Conservation (phyloP, 1,284 basidiomycete species). For the Marasmius oreades region DNA sequence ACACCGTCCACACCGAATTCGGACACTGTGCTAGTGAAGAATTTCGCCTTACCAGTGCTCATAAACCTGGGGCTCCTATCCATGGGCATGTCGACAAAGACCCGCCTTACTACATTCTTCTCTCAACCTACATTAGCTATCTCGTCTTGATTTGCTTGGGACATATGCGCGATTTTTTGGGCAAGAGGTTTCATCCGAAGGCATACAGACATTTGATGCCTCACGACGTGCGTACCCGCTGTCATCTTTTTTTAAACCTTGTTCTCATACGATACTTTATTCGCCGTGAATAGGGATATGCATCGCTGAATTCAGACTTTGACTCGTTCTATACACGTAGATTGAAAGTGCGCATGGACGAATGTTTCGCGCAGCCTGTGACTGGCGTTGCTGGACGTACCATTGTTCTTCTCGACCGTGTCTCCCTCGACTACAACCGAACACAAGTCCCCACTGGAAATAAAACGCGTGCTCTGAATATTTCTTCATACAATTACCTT, state of each 20-base stretch:
- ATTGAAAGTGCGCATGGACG: slow-evolving; percentile 91
- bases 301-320: slow-evolving; percentile 96
- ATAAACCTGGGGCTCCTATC: slow-evolving; percentile 48
- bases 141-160: slow-evolving; percentile 87
- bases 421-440: slow-evolving; percentile 79
- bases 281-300: slow-evolving; percentile 71
- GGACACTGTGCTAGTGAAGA: slow-evolving; percentile 76
- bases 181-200: slow-evolving; percentile 76
- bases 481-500: slow-evolving; percentile 99
- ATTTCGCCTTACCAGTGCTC: slow-evolving; percentile 66
- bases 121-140: slow-evolving; percentile 92
- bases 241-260: slow-evolving; percentile 12
- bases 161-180: slow-evolving; percentile 93
- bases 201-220: slow-evolving; percentile 83
- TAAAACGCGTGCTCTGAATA: slow-evolving; percentile 88
- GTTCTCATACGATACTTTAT: slow-evolving; percentile 5
- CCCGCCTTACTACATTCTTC: slow-evolving; percentile 86
- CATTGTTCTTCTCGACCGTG: slow-evolving; percentile 83
- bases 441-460: slow-evolving; percentile 79
- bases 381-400: slow-evolving; percentile 97
- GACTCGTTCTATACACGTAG: slow-evolving; percentile 99
- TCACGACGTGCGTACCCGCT: slow-evolving; percentile 58
- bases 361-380: slow-evolving; percentile 92
- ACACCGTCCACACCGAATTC: slow-evolving; percentile 81
- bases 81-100: slow-evolving; percentile 62